These are phyloP conservation scores for Euptelea pleiosperma DNA, from an alignment of 164 flowering plant species.

Conservation along the genomic window DNA sequence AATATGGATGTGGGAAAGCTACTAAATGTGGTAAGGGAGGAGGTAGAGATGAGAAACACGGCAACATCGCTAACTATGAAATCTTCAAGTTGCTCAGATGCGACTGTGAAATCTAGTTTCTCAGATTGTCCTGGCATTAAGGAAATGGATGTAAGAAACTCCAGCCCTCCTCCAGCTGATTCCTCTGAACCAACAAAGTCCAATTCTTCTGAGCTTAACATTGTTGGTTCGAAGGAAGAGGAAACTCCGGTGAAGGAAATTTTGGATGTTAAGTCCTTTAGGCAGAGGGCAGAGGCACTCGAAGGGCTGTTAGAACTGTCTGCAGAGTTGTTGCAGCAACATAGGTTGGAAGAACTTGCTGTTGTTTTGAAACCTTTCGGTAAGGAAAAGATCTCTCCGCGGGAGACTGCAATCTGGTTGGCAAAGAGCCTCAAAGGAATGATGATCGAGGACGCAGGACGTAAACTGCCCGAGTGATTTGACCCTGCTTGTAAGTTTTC, in stretches of 20 bases:
- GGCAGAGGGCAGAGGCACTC: conserved; percentile 96
- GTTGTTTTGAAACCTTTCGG: conserved; percentile 94
- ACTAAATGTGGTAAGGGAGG: conserved; percentile 62
- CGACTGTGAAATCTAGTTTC: conserved; percentile 26
- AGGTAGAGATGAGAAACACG: conserved; percentile 41
- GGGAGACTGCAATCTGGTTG: conserved; percentile 99
- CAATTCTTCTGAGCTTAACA: conserved; percentile 19
- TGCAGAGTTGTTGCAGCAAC: conserved; percentile 84
- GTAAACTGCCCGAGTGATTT: conserved; percentile 34
- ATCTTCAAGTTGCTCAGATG: conserved; percentile 40
- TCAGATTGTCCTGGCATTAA: conserved; percentile 32
- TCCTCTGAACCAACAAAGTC: conserved; percentile 32
- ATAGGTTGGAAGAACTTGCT: conserved; percentile 77
- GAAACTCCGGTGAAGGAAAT: conserved; percentile 58
- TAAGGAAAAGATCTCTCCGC: conserved; percentile 87
- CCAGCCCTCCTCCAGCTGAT: conserved; percentile 21
- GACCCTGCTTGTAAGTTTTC: conserved; percentile 19
- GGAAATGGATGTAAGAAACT: conserved; percentile 36
- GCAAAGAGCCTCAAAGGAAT: conserved; percentile 97
- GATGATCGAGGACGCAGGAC: conserved; percentile 75
- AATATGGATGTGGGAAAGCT: conserved; percentile 68
- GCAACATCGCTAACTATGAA: conserved; percentile 27
- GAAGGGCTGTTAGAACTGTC: conserved; percentile 93
- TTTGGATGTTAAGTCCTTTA: conserved; percentile 84
- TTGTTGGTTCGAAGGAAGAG: conserved; percentile 30